These are phyloP conservation scores for Lophiotrema nucula DNA, from an alignment of 495 filamentous ascomycete genomes.

Conservation along the genomic window DNA sequence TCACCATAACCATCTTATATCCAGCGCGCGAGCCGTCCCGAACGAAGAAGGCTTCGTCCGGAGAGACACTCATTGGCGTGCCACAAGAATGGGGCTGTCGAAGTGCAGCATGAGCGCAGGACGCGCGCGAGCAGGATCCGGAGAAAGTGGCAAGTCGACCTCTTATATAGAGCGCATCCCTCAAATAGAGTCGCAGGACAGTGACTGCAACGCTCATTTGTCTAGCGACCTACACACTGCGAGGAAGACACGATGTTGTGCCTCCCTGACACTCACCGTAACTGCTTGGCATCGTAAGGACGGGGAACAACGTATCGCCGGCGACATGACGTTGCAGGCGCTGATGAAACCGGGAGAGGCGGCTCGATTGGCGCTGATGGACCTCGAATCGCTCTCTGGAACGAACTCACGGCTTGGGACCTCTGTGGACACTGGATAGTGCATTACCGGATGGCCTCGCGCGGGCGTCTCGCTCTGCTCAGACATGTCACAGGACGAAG, in stretches of 20 bases:
- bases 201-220: slow-evolving; percentile 10
- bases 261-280: slow-evolving; percentile 8
- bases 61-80: slow-evolving; percentile 7
- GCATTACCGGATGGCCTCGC: no score
- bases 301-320: slow-evolving; percentile 5
- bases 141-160: no score
- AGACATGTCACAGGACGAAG: no score
- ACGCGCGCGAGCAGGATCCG: no score
- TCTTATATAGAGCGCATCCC: slow-evolving; percentile 9
- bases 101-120: background rate
- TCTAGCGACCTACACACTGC: background rate
- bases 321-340: background rate
- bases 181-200: slow-evolving; percentile 10
- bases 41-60: background rate
- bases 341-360: background rate
- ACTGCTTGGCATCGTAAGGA: background rate
- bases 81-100: slow-evolving; percentile 8
- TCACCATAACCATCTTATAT: slow-evolving; percentile 14
- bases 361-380: slow-evolving; percentile 1
- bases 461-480: no score
- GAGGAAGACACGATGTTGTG: slow-evolving; percentile 19
- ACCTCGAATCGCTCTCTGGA: no score
- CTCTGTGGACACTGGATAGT: no score
- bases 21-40: slow-evolving; percentile 27
- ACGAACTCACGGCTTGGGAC: no score